These are phyloP conservation scores for Cyclotella choctawhatcheeana DNA, from an alignment of 108 stramenopile genomes.

Conservation along the genomic window DNA sequence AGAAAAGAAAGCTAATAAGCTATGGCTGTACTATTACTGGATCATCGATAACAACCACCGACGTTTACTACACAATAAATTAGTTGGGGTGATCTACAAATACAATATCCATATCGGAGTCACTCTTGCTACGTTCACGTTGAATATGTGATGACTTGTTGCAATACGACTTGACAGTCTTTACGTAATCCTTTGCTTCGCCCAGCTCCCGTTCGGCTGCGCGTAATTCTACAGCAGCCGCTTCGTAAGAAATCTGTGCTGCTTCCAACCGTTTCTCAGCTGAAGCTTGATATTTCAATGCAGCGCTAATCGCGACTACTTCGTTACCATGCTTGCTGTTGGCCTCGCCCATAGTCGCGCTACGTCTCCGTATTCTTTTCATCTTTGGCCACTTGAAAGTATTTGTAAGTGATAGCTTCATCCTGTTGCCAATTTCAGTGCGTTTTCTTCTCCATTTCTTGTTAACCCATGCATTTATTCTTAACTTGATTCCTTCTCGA, in stretches of 20 bases:
- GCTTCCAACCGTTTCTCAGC: conserved; percentile 26
- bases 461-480: conserved; percentile 15
- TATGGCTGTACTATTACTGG: too few species aligned
- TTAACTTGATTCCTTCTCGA: conserved; percentile 22
- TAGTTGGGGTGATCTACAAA: conserved; percentile 19
- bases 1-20: conserved; percentile 58
- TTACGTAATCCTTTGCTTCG: conserved; percentile 30
- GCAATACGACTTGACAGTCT: conserved; percentile 19
- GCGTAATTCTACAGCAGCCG: conserved; percentile 27
- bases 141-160: not conserved
- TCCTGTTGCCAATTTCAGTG: not conserved
- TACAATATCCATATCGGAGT: conserved; percentile 10
- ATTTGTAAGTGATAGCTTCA: not conserved
- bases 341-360: not conserved
- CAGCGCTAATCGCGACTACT: conserved; percentile 14
- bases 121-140: not conserved
- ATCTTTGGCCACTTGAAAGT: not conserved
- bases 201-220: conserved; percentile 27
- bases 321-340: not conserved
- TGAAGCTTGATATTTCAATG: conserved; percentile 24
- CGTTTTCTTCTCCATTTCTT: conserved; percentile 11
- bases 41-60: too few species aligned
- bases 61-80: not conserved
- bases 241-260: conserved; percentile 21
- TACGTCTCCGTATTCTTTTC: not conserved